These are phyloP conservation scores for Pichia sp. DNA, from an alignment of 1,139 yeast genomes.

Conservation along the genomic window DNA sequence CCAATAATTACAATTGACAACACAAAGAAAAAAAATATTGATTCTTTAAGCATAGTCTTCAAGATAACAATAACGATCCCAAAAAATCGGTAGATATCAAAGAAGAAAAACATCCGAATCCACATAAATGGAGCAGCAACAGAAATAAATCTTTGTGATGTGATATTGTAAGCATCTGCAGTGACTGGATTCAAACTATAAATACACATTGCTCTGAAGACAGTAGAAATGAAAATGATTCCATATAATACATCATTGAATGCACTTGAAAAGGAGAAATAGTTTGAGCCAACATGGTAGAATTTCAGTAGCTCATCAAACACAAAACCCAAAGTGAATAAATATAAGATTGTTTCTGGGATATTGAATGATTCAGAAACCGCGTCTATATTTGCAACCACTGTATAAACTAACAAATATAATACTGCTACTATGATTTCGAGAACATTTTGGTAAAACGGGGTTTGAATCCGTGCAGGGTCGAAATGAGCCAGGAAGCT, in stretches of 20 bases:
- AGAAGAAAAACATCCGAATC: slow-evolving; percentile 65
- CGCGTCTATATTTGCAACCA: slow-evolving; percentile 49
- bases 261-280: slow-evolving; percentile 73
- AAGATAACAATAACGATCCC: slow-evolving; percentile 86
- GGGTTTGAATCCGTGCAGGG: slow-evolving; percentile 79
- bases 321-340: slow-evolving; percentile 59
- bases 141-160: slow-evolving; percentile 64
- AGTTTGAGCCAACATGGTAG: slow-evolving; percentile 67
- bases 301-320: slow-evolving; percentile 62
- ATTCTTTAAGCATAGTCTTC: slow-evolving; percentile 82
- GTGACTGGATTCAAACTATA: slow-evolving; percentile 21
- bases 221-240: slow-evolving; percentile 44
- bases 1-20: slow-evolving; percentile 67
- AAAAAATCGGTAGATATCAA: slow-evolving; percentile 75
- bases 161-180: slow-evolving; percentile 36
- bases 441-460: slow-evolving; percentile 67
- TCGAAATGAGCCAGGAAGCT: slow-evolving; percentile 60
- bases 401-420: slow-evolving; percentile 54
- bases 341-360: slow-evolving; percentile 50
- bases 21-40: slow-evolving; percentile 69
- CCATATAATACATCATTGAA: slow-evolving; percentile 66
- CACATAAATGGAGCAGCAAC: slow-evolving; percentile 86
- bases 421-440: slow-evolving; percentile 63
- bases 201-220: slow-evolving; percentile 48
- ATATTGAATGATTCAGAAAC: slow-evolving; percentile 23